Base-by-base conservation (phyloP, 73 alveolate species). In the Loxodes magnus region DNA sequence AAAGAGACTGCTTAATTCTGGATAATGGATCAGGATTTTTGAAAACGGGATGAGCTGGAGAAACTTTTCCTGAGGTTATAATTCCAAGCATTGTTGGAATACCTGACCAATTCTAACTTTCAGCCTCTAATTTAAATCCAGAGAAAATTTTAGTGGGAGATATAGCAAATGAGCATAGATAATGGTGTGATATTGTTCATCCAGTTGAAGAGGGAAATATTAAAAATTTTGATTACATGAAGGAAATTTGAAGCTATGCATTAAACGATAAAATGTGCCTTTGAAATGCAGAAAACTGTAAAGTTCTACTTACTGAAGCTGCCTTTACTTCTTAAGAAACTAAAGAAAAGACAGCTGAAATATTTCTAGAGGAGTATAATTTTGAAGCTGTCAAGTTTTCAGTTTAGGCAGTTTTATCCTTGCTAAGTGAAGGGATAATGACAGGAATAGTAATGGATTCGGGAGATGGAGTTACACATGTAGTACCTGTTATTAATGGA, bases 401-500 rank as follows among this genome's bases (percentile, higher is more conserved):
- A 64, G 68, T 77, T 10, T 89, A 85, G 61, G 96, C 96, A 4
- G 36, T 77, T 23, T 60, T 79, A 23, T 51, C 94, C 15, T 43
- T 85, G 21, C 38, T 57, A 52, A 68, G 82, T 35, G 96, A 83
- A 58, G 96, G 63, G 24, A 50, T 60, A 31, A 58, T 82, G 33
- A 70, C 95, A 15, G 98, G 98, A 2, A 62, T 82, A 22, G 96
- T 90, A 10, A 71, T 90, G 23, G 98, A 90, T 62, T 79, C 95
- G 7, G 98, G 98, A 33, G 98, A 90, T 72, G 96, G 98, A 42
- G 96, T 90, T 2, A 90, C 98, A 29, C 83, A 69, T 51, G 23
- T 41, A 27, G 55, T 69, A 22, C 83, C 83, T 24, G 26, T 37
- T 34, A 22, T 59, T 60, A 27, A 69, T 80, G 17, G 96, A 84